phyloP scores from a whole-genome alignment of 2,329 filamentous ascomycete species.

The Trichoderma asperellum region DNA sequence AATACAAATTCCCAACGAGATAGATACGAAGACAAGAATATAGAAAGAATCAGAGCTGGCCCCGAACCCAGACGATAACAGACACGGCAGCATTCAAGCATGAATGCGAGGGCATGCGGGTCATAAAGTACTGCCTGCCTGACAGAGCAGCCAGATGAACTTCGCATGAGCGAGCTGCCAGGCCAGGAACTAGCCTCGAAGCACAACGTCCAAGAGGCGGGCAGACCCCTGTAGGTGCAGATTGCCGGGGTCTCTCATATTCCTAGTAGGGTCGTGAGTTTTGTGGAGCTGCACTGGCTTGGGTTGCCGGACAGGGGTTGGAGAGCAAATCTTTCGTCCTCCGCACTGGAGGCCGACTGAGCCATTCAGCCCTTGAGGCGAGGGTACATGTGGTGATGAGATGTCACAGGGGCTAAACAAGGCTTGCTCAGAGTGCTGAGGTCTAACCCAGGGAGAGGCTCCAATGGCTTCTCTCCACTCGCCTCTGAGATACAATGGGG shows the following conservation, averaged over 20 bases:
- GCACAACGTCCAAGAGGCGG: conserved; percentile 26
- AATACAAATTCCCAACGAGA: not conserved
- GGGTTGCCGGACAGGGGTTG: conserved; percentile 21
- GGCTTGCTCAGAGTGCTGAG: conserved; percentile 21
- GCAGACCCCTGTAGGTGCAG: conserved; percentile 28
- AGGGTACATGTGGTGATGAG: conserved; percentile 26
- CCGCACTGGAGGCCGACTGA: conserved; percentile 19
- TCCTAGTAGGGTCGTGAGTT: conserved; percentile 19
- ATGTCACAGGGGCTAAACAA: conserved; percentile 23
- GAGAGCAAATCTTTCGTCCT: conserved; percentile 23
- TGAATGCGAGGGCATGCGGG: conserved; percentile 34
- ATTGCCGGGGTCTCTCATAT: conserved; percentile 25
- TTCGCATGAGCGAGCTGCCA: conserved; percentile 28
- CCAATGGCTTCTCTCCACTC: conserved; percentile 20
- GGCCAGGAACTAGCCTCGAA: conserved; percentile 21
- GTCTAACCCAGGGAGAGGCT: not conserved
- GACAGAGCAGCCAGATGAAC: conserved; percentile 31
- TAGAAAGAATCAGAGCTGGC: not conserved
- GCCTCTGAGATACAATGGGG: conserved; percentile 17
- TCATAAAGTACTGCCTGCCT: conserved; percentile 39
- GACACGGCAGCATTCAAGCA: conserved; percentile 31
- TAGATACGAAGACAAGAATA: conserved; percentile 5
- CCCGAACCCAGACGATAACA: conserved; percentile 27
- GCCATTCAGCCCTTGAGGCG: conserved; percentile 11
- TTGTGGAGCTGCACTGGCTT: conserved; percentile 25